phyloP scores from a whole-genome alignment of 768 basidiomycete species.

The Rhodotorula kratochvilovae region DNA sequence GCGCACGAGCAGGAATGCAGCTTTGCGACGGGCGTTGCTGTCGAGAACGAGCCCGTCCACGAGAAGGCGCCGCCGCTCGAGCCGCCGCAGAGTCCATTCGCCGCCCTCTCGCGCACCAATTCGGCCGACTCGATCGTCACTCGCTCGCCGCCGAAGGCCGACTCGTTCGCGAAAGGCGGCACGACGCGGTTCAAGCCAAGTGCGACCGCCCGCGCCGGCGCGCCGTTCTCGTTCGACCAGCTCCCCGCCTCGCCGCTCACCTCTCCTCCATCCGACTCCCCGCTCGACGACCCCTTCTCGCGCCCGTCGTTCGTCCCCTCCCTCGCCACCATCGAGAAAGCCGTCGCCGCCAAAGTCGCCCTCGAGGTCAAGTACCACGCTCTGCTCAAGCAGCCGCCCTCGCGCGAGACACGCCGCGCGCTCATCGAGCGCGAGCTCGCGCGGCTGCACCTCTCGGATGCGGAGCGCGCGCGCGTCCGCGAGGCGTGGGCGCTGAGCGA shows the following conservation, averaged over 20 bases:
- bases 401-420: constrained; percentile 74
- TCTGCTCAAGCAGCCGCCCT: constrained; percentile 74
- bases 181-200: constrained; percentile 21
- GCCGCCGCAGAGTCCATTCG: background rate
- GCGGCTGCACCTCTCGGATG: constrained; percentile 59
- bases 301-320: constrained; percentile 67
- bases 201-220: constrained; percentile 11
- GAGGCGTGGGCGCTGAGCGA: constrained; percentile 79
- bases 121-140: constrained; percentile 35
- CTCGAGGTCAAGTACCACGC: constrained; percentile 88
- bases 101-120: background rate
- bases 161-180: background rate
- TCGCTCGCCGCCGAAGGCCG: background rate
- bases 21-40: constrained; percentile 14
- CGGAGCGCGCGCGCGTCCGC: constrained; percentile 67
- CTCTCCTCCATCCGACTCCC: background rate
- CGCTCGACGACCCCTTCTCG: background rate
- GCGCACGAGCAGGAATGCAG: background rate
- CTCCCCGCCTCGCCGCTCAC: background rate
- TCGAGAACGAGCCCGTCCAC: constrained; percentile 20
- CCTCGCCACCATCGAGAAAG: constrained; percentile 84
- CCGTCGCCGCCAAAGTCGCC: constrained; percentile 84
- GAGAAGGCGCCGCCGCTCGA: background rate
- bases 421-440: constrained; percentile 86
- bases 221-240: constrained; percentile 16